A percentile compares a stretch with the other conserved stretches of the same genome.
Conservation (phyloP, 345 rosid species). For the Melaleuca alternifolia region DNA sequence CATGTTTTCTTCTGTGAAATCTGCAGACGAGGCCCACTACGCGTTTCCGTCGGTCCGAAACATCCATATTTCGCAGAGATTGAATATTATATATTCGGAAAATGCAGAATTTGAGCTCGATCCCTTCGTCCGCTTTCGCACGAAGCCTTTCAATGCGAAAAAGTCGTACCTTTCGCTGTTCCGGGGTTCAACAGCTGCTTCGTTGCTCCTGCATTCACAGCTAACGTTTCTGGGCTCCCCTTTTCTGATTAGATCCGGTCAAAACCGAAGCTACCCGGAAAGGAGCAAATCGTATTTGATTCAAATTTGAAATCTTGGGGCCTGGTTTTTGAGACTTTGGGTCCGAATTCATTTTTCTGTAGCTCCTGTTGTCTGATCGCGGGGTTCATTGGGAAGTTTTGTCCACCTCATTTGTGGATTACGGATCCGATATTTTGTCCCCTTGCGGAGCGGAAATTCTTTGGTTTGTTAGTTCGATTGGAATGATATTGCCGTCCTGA, state of each 20-base stretch:
- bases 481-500: not conserved
- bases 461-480: slow-evolving; percentile 9
- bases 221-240: not conserved
- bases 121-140: slow-evolving; percentile 3
- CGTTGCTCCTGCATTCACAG: not conserved
- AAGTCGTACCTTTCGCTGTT: not conserved
- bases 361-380: not conserved
- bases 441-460: slow-evolving; percentile 1
- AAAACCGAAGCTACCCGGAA: not conserved
- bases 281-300: not conserved
- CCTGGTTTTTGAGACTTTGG: not conserved
- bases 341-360: not conserved
- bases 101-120: not conserved
- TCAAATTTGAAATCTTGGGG: not conserved
- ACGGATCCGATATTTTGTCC: slow-evolving; percentile 2
- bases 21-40: not conserved
- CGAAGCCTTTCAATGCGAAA: not conserved
- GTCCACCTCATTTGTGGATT: not conserved
- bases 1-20: not conserved
- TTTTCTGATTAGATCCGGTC: slow-evolving; percentile 20
- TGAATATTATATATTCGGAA: not conserved
- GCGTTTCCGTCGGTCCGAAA: not conserved
- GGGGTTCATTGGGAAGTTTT: not conserved
- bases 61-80: not conserved
- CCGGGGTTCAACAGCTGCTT: slow-evolving; percentile 12